A percentile compares a stretch with the other conserved stretches of the same genome.
Conservation (phyloP, 345 rosid species). For the Firmiana major region DNA sequence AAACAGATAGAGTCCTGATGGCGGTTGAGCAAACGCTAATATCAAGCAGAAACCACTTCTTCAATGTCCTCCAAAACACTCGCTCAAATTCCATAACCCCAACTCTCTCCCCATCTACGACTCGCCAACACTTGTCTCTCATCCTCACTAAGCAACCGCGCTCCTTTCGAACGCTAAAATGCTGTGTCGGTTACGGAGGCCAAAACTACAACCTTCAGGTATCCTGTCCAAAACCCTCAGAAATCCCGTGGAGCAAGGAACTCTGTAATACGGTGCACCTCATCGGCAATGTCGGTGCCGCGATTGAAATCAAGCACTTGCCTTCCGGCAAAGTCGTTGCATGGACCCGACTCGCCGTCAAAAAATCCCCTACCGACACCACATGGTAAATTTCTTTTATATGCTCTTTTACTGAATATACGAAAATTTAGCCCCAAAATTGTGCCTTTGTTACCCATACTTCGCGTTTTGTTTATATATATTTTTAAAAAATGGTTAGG, state of each 20-base stretch:
- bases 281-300: conserved; percentile 45
- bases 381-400: conserved; percentile 33
- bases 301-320: conserved; percentile 51
- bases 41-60: conserved; percentile 11
- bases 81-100: conserved; percentile 7
- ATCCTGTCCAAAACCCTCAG: conserved; percentile 32
- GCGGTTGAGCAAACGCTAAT: conserved; percentile 23
- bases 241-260: conserved; percentile 58
- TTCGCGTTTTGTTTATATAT: conserved; percentile 1
- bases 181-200: conserved; percentile 34
- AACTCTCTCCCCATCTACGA: background rate
- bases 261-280: conserved; percentile 53
- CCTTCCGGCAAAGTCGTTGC: conserved; percentile 57
- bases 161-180: conserved; percentile 22
- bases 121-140: background rate
- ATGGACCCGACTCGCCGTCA: conserved; percentile 55
- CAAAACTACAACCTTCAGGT: conserved; percentile 21
- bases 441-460: background rate
- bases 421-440: background rate
- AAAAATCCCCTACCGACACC: conserved; percentile 46
- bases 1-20: conserved; percentile 18
- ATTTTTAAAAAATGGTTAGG: conserved; percentile 42
- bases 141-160: background rate
- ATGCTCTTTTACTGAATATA: background rate
- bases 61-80: conserved; percentile 13